phyloP scores from a whole-genome alignment of 495 filamentous ascomycete species.

The Neurospora sp. region DNA sequence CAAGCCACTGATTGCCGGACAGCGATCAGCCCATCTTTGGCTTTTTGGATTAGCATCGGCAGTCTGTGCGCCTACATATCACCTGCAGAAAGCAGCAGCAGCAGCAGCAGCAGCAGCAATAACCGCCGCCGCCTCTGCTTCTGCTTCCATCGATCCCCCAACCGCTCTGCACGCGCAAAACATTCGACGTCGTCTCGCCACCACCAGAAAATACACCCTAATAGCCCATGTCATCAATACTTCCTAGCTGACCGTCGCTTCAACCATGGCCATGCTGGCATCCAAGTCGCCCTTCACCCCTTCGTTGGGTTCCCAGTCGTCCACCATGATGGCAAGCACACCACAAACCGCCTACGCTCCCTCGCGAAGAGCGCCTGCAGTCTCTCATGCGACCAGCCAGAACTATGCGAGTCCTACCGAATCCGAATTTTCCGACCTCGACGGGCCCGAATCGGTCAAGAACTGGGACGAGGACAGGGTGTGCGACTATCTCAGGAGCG shows the following conservation, averaged over 20 bases:
- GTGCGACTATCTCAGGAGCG: constrained; percentile 76
- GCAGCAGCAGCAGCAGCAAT: background rate
- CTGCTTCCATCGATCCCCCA: background rate
- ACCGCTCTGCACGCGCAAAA: background rate
- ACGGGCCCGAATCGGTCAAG: constrained; percentile 44
- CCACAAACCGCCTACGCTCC: constrained; percentile 45
- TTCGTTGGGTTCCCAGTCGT: constrained; percentile 46
- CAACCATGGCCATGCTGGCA: constrained; percentile 72
- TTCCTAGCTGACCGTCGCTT: constrained; percentile 1
- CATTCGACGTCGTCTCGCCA: background rate
- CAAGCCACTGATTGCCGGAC: background rate
- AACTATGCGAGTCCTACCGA: constrained; percentile 81
- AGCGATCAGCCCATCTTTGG: background rate
- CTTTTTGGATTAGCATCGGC: background rate
- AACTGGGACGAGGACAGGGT: constrained; percentile 90
- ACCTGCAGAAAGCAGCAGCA: background rate
- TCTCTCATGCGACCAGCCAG: constrained; percentile 47
- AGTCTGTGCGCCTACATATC: background rate
- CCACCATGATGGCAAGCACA: constrained; percentile 43
- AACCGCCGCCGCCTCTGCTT: background rate
- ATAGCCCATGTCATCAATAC: constrained; percentile 14
- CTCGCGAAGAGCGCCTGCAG: constrained; percentile 43
- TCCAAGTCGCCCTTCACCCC: constrained; percentile 69
- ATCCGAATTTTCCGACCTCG: constrained; percentile 82
- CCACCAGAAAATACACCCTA: background rate